Base-by-base conservation (phyloP, 2,329 filamentous ascomycete genomes). In the Lachnellula suecica region DNA sequence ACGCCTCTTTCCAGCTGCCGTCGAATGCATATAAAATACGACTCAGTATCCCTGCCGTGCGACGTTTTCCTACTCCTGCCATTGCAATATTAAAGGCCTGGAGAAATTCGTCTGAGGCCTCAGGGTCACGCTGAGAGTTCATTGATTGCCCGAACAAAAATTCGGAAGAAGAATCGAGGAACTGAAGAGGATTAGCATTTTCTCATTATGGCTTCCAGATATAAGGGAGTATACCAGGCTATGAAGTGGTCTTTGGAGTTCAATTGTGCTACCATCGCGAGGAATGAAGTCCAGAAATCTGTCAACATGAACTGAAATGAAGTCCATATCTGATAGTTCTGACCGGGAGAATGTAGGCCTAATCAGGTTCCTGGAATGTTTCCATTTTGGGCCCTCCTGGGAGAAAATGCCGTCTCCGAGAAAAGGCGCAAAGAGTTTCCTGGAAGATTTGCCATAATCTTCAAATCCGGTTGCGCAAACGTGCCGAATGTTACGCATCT, bases 221-320 rank as follows among this genome's bases (percentile, higher is more conserved):
- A 22, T 43, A 4, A 43, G 20, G n/a, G 15, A 9, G 23, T 8
- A 20, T 43, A 43, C 40, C 4, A 43, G 13, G 4, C 23, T 43
- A 8, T 43, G 13, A 7, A n/a, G 23, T 4, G 23, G 13, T 8
- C 15, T 13, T 24, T 43, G 51, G 23, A 53, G 41, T 25, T 47
- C 51, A 31, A 50, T 27, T 17, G 37, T 52, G 4, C n/a, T 11
- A 10, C 45, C 44, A 24, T 53, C 51, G 23, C 43, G 20, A 34
- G 47, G 47, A 20, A 47, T 50, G 25, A 42, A 31, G 1, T 11
- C 8, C 11, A 51, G 17, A 2, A 51, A 24, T 5, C 47, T 46
- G 37, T 54, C 25, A 17, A 44, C 29, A 9, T 37, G 37, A 19
- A 8, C 23, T 17, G 20, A 47, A 15, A 49, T 37, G 17, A 13